Evolutionary conservation across 2,329 filamentous ascomycete genomes (phyloP).

Genomic region (Xylariomycetidae sp.): DNA sequence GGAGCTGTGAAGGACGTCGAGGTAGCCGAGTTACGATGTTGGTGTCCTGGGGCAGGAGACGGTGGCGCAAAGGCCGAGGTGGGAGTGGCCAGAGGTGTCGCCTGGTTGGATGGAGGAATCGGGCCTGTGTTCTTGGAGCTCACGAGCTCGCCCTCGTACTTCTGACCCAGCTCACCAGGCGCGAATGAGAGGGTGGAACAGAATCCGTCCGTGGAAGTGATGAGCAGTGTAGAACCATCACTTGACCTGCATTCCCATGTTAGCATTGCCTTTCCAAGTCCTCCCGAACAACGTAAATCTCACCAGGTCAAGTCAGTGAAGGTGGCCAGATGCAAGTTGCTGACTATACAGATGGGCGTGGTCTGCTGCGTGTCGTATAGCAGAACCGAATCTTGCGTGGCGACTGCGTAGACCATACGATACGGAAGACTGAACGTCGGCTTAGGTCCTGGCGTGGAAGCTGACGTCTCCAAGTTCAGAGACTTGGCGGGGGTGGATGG

Average conservation of each 20-base stretch:
- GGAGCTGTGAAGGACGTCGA: slow-evolving; percentile 53
- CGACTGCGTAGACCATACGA: slow-evolving; percentile 92
- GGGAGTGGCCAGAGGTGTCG: slow-evolving; percentile 66
- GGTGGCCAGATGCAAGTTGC: slow-evolving; percentile 93
- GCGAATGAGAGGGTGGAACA: slow-evolving; percentile 86
- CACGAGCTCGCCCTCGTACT: slow-evolving; percentile 65
- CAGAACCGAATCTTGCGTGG: slow-evolving; percentile 90
- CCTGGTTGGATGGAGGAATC: slow-evolving; percentile 49
- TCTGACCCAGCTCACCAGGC: slow-evolving; percentile 75
- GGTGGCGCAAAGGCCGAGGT: slow-evolving; percentile 56
- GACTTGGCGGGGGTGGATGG: slow-evolving; percentile 46
- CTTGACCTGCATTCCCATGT: slow-evolving; percentile 53
- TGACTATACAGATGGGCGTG: slow-evolving; percentile 87
- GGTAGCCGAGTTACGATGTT: slow-evolving; percentile 53
- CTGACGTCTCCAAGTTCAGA: slow-evolving; percentile 38
- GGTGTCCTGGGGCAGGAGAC: slow-evolving; percentile 51
- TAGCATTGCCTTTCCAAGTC: slow-evolving; percentile 4
- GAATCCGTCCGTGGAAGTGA: slow-evolving; percentile 98
- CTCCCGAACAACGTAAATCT: slow-evolving; percentile 28
- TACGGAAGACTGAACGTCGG: slow-evolving; percentile 82
- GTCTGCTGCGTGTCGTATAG: slow-evolving; percentile 97
- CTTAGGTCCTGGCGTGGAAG: slow-evolving; percentile 51
- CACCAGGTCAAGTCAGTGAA: slow-evolving; percentile 97
- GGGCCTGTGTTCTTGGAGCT: slow-evolving; percentile 39
- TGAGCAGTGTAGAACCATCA: slow-evolving; percentile 73